These are phyloP conservation scores for Phytopythium vexans DNA, from an alignment of 352 stramenopile species.

Conservation along the genomic window DNA sequence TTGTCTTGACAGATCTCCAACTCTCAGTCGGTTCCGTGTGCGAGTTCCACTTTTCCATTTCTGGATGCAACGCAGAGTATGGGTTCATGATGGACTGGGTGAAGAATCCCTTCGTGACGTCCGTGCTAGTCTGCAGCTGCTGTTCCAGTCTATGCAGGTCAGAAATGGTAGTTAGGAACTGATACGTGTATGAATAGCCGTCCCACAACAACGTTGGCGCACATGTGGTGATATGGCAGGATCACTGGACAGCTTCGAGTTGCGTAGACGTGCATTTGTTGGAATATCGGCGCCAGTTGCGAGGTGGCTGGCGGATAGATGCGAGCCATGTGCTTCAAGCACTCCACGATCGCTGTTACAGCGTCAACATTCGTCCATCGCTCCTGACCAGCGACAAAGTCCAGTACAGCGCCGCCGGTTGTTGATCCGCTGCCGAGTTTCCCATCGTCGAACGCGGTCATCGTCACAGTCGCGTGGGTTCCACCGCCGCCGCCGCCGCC, in stretches of 20 bases:
- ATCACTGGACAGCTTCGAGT: background rate
- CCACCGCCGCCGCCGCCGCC: background rate
- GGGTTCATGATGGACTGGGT: conserved; percentile 39
- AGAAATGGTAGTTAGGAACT: background rate
- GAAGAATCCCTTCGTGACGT: conserved; percentile 7
- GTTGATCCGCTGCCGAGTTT: conserved; percentile 23
- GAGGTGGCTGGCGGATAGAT: conserved; percentile 20
- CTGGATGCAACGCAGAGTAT: conserved; percentile 18
- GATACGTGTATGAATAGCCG: background rate
- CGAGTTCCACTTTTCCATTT: too few species aligned
- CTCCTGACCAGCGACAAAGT: conserved; percentile 10
- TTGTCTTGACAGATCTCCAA: background rate
- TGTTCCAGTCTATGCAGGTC: background rate
- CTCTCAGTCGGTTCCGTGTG: too few species aligned
- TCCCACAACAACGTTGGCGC: background rate
- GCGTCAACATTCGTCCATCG: conserved; percentile 15
- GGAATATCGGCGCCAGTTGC: conserved; percentile 23
- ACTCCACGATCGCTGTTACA: conserved; percentile 36
- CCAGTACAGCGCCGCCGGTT: background rate
- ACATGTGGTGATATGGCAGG: conserved; percentile 2
- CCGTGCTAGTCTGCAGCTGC: background rate
- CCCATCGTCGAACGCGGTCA: conserved; percentile 34
- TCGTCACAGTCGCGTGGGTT: background rate
- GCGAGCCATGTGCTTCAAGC: conserved; percentile 24
- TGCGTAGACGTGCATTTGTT: conserved; percentile 18